Evolutionary conservation across 148 eudicot genomes (phyloP).

Genomic region (Vaccinium darrowii): DNA sequence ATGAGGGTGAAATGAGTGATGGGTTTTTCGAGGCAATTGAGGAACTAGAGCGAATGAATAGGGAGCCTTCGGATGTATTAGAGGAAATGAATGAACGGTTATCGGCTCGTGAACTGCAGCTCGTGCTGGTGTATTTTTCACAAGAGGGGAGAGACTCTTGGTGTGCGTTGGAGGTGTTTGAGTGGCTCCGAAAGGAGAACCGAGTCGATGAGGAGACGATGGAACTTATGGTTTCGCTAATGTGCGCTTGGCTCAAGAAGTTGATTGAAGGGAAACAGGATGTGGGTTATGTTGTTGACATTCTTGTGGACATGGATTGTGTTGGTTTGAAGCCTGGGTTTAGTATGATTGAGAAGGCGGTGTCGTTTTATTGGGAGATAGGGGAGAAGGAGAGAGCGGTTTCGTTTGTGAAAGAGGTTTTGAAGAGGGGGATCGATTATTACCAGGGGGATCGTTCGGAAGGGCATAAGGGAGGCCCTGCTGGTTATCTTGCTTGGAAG

Average conservation of each 20-base stretch:
- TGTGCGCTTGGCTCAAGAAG: constrained; percentile 90
- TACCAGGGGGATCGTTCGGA: constrained; percentile 37
- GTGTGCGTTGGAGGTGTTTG: constrained; percentile 96
- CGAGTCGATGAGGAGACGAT: constrained; percentile 88
- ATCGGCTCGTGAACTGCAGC: constrained; percentile 75
- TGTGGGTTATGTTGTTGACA: constrained; percentile 69
- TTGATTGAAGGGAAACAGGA: constrained; percentile 53
- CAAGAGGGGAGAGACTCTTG: constrained; percentile 97
- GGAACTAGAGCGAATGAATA: constrained; percentile 80
- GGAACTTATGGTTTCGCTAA: constrained; percentile 93
- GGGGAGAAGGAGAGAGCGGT: constrained; percentile 56
- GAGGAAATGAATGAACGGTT: constrained; percentile 81
- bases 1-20: constrained; percentile 78
- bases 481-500: constrained; percentile 97
- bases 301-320: constrained; percentile 93
- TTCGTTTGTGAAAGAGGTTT: constrained; percentile 62
- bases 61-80: constrained; percentile 85
- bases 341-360: constrained; percentile 93
- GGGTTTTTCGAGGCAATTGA: constrained; percentile 91
- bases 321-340: constrained; percentile 79
- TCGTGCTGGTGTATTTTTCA: constrained; percentile 78
- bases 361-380: constrained; percentile 73
- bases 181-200: constrained; percentile 91
- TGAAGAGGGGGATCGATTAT: constrained; percentile 51
- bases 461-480: constrained; percentile 70